Percentiles rank a stretch among this genome's conserved stretches.
Evolutionary conservation across 257 asterid species (phyloP).

Genomic region (Petunia axillaris): DNA sequence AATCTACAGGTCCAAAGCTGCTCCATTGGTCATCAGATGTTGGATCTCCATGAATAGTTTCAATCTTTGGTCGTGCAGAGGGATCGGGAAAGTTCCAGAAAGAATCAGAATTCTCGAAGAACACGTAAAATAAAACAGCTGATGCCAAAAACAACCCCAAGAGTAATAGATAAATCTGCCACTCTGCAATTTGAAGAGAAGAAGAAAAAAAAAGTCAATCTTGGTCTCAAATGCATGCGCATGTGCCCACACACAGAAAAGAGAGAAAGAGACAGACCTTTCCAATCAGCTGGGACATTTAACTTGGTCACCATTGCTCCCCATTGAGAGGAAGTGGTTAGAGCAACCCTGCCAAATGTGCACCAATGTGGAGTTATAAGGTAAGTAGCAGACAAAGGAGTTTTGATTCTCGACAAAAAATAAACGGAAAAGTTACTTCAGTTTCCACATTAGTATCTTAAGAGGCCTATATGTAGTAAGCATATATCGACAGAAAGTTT

Average conservation of each 20-base stretch:
- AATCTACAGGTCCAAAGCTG: constrained; percentile 53
- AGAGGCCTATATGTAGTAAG: background rate
- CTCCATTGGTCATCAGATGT: constrained; percentile 61
- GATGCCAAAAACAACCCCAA: constrained; percentile 90
- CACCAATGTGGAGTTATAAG: constrained; percentile 20
- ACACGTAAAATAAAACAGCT: constrained; percentile 61
- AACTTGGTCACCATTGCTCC: constrained; percentile 82
- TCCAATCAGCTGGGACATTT: constrained; percentile 93
- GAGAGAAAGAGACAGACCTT: constrained; percentile 57
- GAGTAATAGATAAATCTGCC: constrained; percentile 87
- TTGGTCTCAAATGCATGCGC: background rate
- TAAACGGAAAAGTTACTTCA: background rate
- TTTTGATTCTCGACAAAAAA: background rate
- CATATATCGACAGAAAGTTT: background rate
- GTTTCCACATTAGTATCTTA: background rate
- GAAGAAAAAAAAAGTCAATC: background rate
- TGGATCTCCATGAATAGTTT: constrained; percentile 51
- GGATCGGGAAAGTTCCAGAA: constrained; percentile 93
- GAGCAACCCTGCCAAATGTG: constrained; percentile 65
- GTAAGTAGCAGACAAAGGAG: background rate
- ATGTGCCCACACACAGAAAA: background rate
- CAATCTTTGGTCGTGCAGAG: constrained; percentile 47
- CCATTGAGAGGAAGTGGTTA: constrained; percentile 85
- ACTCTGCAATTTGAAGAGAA: constrained; percentile 58
- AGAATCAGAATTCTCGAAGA: constrained; percentile 85